Evolutionary conservation across 768 basidiomycete genomes (phyloP), one percentile per base, ranked within the genome.

Genomic region (Clavaria fumosa): DNA sequence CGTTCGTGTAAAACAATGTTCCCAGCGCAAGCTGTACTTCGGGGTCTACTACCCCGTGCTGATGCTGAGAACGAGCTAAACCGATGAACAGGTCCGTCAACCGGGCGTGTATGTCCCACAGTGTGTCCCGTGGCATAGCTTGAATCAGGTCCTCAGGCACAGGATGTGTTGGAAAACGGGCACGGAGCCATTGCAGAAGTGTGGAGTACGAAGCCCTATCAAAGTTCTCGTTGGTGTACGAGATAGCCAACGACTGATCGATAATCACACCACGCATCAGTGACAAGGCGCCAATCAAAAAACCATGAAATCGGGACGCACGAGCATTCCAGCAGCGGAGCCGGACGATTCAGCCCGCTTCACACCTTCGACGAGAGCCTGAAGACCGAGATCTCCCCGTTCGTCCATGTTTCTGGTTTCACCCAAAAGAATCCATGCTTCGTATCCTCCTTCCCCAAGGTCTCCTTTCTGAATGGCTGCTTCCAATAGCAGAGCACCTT

Each of bases 11-110:
- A 54, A 86, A 95, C 38, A 97, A 57, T 10, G 96, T 79, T 5
- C 95, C 95, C 10, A 99, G 66, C 1, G 79, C 93, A 37, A 89
- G 77, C 58, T 99, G 95, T 3, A 95, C 78, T 39, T 96, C 90
- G 0, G 93, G 72, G 52, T 96, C 86, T 47, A 83, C 57, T 40
- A 70, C 50, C 31, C 79, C 73, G 41, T 75, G 63, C 17, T 61
- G 61, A 48, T 86, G 85, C 44, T 96, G 88, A n/a, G 69, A 60
- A 38, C 86, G 73, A 12, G 93, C 90, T 18, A 91, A 69, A 12
- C 58, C 57, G 33, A 99, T 61, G 63, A 84, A 95, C n/a, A 72
- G 61, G 10, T 96, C 78, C 1, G 83, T 85, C 31, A 93, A 70
- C 4, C 69, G 65, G 35, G 70, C 69, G 48, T 90, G 85, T 0